Percentiles rank a stretch among this genome's conserved stretches.
These are phyloP conservation scores for Trametes cingulata DNA, from an alignment of 768 basidiomycete species.

Conservation along the genomic window DNA sequence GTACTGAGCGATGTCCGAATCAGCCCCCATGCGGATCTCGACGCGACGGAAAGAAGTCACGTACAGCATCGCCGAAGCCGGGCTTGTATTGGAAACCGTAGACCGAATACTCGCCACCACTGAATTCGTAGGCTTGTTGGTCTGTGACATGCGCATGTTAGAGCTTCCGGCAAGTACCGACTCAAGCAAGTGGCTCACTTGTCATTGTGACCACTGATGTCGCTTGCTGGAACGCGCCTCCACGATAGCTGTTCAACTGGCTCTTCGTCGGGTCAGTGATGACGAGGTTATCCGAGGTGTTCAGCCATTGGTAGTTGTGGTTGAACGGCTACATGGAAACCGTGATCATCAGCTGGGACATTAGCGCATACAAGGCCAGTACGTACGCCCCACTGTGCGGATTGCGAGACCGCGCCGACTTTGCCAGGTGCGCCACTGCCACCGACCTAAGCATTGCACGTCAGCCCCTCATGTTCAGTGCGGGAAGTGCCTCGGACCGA, in stretches of 20 bases:
- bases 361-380: neutral
- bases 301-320: constrained; percentile 66
- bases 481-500: constrained; percentile 56
- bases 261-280: constrained; percentile 57
- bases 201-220: constrained; percentile 42
- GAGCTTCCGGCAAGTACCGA: neutral
- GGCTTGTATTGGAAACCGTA: constrained; percentile 86
- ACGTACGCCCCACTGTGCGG: constrained; percentile 77
- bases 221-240: constrained; percentile 82
- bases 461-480: constrained; percentile 75
- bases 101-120: constrained; percentile 56
- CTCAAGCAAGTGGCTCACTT: constrained; percentile 19
- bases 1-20: constrained; percentile 45
- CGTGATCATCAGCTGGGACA: neutral
- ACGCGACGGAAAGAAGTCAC: constrained; percentile 28
- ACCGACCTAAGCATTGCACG: constrained; percentile 77
- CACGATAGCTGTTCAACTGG: constrained; percentile 63
- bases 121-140: constrained; percentile 66
- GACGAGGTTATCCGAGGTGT: constrained; percentile 56
- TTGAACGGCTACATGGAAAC: constrained; percentile 67
- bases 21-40: neutral
- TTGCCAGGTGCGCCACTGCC: constrained; percentile 43
- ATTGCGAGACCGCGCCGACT: constrained; percentile 54
- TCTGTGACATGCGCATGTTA: constrained; percentile 40
- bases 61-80: constrained; percentile 57